These are phyloP conservation scores for Lophiostoma macrostomum DNA, from an alignment of 495 filamentous ascomycete genomes.

Conservation along the genomic window DNA sequence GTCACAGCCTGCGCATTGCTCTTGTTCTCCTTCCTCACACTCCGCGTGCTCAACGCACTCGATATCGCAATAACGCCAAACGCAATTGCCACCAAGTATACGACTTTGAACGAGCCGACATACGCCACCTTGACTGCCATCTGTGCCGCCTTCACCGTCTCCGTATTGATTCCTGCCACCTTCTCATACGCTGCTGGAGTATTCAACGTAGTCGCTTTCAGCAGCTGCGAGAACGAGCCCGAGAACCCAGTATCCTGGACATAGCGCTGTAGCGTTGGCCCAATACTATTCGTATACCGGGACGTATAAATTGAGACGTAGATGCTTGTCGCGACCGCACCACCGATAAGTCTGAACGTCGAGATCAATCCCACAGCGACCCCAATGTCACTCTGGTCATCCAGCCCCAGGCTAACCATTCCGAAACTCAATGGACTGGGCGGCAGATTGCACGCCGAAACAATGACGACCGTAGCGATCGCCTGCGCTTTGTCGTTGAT, in stretches of 20 bases:
- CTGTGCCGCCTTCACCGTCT: slow-evolving; percentile 9
- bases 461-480: slow-evolving; percentile 20
- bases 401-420: slow-evolving; percentile 25
- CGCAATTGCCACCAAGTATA: slow-evolving; percentile 25
- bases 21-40: slow-evolving; percentile 19
- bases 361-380: slow-evolving; percentile 28
- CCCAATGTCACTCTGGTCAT: slow-evolving; percentile 30
- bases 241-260: not conserved
- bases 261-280: not conserved
- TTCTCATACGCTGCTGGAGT: slow-evolving; percentile 23
- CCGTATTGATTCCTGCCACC: slow-evolving; percentile 14
- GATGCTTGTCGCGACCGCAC: slow-evolving; percentile 23
- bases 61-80: slow-evolving; percentile 26
- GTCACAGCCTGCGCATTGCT: slow-evolving; percentile 11
- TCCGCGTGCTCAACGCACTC: slow-evolving; percentile 18
- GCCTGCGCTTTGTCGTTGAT: slow-evolving; percentile 22
- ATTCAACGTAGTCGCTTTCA: slow-evolving; percentile 15
- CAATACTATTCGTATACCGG: slow-evolving; percentile 12
- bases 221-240: not conserved
- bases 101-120: slow-evolving; percentile 15
- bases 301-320: slow-evolving; percentile 24
- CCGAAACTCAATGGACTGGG: slow-evolving; percentile 23
- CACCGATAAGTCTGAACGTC: slow-evolving; percentile 30
- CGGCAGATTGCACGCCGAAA: slow-evolving; percentile 9
- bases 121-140: slow-evolving; percentile 18